A percentile compares a stretch with the other conserved stretches of the same genome.
Conservation (phyloP, 352 stramenopile genomes). For the Phytopythium chamaehyphon region DNA sequence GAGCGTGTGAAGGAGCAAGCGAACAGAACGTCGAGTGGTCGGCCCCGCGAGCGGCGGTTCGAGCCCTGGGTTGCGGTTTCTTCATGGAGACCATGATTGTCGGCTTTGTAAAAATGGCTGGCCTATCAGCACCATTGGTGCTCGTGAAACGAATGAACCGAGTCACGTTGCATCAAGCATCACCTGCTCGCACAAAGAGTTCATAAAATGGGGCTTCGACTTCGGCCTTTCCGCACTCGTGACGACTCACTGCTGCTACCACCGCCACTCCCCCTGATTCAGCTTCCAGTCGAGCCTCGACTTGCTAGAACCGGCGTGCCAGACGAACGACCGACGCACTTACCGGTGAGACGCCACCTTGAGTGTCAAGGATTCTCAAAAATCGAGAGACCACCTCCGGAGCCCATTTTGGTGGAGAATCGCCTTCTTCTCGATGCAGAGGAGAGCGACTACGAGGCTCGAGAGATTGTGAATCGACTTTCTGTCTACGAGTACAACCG, state of each 20-base stretch:
- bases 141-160: too few species aligned
- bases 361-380: neutral
- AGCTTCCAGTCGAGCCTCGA: constrained; percentile 43
- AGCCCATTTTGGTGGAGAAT: constrained; percentile 48
- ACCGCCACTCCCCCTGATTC: constrained; percentile 55
- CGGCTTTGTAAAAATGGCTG: too few species aligned
- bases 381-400: constrained; percentile 15
- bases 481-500: constrained; percentile 78
- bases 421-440: constrained; percentile 29
- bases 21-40: too few species aligned
- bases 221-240: neutral
- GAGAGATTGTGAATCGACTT: constrained; percentile 22
- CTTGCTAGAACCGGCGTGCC: constrained; percentile 36
- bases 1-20: too few species aligned
- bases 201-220: neutral
- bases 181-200: too few species aligned
- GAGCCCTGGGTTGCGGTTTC: too few species aligned
- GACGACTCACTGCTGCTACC: constrained; percentile 35
- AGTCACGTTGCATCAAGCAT: too few species aligned
- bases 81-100: too few species aligned
- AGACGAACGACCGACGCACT: constrained; percentile 27
- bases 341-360: constrained; percentile 44
- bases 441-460: constrained; percentile 25
- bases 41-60: too few species aligned
- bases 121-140: too few species aligned